Evolutionary conservation across 352 stramenopile genomes (phyloP).

Genomic region (Globisporangium barbulae): DNA sequence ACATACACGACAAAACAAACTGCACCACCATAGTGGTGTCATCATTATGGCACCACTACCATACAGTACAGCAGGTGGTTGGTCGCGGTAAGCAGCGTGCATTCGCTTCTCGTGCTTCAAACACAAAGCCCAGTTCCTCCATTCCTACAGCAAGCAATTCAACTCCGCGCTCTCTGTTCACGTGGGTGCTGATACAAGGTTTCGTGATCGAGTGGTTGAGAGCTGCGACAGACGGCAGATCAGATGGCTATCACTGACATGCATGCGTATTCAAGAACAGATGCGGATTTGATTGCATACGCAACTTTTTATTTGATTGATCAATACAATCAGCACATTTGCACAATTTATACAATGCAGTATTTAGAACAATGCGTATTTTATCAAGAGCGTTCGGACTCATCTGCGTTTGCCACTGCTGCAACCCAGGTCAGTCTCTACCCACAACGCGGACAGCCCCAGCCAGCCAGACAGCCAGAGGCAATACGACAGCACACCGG

Average conservation of each 20-base stretch:
- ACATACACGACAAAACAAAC: no score
- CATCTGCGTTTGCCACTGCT: neutral
- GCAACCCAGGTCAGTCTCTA: neutral
- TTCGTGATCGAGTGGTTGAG: neutral
- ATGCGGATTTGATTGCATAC: neutral
- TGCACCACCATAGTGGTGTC: no score
- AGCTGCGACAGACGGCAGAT: neutral
- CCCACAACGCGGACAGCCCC: neutral
- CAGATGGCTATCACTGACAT: neutral
- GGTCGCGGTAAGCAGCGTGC: no score
- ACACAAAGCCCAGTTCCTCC: no score
- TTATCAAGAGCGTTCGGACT: neutral
- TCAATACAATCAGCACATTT: neutral
- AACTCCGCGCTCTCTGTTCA: neutral
- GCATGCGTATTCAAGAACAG: neutral
- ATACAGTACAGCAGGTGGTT: no score
- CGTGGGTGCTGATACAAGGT: neutral
- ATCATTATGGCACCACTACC: no score
- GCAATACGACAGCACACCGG: neutral
- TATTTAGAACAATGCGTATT: neutral
- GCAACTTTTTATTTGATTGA: neutral
- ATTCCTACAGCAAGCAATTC: neutral
- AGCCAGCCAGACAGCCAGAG: neutral
- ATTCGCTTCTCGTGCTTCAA: neutral
- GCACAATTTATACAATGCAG: neutral